Conservation (phyloP, 2,329 filamentous ascomycete species). For the Macrophomina tecta region DNA sequence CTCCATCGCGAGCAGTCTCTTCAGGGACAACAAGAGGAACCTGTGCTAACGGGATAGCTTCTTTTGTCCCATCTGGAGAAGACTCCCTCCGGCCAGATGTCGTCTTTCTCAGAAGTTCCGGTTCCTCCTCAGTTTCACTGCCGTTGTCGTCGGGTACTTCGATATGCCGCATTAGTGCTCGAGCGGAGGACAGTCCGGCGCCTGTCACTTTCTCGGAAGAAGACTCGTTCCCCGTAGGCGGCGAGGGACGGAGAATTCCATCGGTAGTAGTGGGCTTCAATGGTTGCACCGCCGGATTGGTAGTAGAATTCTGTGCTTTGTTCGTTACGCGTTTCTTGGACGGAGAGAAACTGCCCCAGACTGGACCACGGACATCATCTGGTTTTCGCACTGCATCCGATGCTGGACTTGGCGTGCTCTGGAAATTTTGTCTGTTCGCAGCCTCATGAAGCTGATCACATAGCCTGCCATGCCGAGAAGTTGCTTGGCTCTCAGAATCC, state of each 20-base stretch:
- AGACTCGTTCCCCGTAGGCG: not conserved
- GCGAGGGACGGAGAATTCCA: not conserved
- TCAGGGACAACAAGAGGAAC: too few species aligned
- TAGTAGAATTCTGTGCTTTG: not conserved
- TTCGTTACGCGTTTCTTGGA: not conserved
- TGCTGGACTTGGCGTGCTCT: not conserved
- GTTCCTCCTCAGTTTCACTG: conserved; percentile 19
- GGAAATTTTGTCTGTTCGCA: not conserved
- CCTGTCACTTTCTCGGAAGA: not conserved
- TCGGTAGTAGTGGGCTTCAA: not conserved
- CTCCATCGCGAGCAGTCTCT: too few species aligned
- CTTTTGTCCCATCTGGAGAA: too few species aligned
- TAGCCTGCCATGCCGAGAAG: not conserved
- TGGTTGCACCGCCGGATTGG: not conserved
- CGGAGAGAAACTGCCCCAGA: conserved; percentile 12
- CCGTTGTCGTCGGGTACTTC: not conserved
- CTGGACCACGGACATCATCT: not conserved
- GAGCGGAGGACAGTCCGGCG: too few species aligned
- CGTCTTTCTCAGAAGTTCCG: too few species aligned
- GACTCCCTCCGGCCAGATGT: not conserved
- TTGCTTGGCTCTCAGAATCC: not conserved
- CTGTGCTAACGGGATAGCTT: too few species aligned
- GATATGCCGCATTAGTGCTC: not conserved
- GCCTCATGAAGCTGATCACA: not conserved
- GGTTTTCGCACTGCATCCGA: not conserved